Percentiles rank a stretch among this genome's conserved stretches.
These are phyloP conservation scores for Eimeria nieschulzi DNA, from an alignment of 169 alveolate species.

Conservation along the genomic window DNA sequence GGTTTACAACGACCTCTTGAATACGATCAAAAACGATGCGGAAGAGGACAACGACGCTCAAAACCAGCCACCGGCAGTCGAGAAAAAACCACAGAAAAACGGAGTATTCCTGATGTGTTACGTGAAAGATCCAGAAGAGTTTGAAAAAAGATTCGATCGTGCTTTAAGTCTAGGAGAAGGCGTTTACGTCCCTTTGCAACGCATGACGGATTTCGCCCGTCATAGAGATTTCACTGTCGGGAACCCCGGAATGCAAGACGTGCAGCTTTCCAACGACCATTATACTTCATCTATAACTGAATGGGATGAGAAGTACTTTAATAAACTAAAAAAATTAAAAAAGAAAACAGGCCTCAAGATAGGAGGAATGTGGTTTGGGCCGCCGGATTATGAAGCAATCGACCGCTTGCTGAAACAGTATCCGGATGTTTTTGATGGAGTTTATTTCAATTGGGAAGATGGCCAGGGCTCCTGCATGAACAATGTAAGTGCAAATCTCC, in stretches of 20 bases:
- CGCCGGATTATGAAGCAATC: constrained; percentile 34
- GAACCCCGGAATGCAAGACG: constrained; percentile 38
- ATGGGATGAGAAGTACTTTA: constrained; percentile 9
- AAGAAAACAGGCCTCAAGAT: constrained; percentile 9
- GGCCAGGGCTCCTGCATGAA: constrained; percentile 67
- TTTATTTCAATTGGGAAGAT: constrained; percentile 54
- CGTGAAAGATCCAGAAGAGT: neutral
- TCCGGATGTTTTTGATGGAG: constrained; percentile 22
- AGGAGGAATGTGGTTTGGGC: constrained; percentile 50
- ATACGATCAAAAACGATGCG: neutral
- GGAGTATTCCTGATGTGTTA: constrained; percentile 30
- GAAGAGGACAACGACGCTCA: constrained; percentile 12
- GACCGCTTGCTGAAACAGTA: neutral
- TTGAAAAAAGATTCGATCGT: neutral
- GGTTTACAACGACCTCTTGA: constrained; percentile 6
- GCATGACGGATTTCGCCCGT: constrained; percentile 44
- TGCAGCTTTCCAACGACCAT: constrained; percentile 16
- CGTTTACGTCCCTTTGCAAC: constrained; percentile 37
- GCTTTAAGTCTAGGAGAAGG: constrained; percentile 60
- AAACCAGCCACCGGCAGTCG: neutral
- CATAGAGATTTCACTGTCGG: constrained; percentile 12
- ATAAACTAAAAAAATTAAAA: neutral
- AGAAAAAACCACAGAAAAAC: neutral
- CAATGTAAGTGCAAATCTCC: neutral
- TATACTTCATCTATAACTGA: neutral